A percentile compares a stretch with the other conserved stretches of the same genome.
These are phyloP conservation scores for Perilla frutescens DNA, from an alignment of 257 asterid genomes.

Conservation along the genomic window DNA sequence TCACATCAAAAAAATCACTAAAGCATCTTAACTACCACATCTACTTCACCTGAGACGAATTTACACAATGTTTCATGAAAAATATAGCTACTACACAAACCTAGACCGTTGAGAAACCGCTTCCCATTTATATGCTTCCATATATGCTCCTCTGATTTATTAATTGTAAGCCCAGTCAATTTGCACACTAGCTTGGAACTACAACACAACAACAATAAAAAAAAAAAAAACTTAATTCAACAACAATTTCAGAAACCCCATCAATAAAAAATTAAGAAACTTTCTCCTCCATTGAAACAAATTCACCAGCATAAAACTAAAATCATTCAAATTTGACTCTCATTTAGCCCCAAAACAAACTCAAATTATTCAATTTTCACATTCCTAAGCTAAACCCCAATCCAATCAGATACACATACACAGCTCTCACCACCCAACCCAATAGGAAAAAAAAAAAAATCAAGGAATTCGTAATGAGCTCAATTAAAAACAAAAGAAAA, in stretches of 20 bases:
- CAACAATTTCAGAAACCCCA: conserved; percentile 13
- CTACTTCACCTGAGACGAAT: background rate
- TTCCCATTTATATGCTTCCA: conserved; percentile 98
- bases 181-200: conserved; percentile 82
- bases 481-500: background rate
- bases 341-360: background rate
- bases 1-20: conserved; percentile 27
- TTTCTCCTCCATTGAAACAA: background rate
- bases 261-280: background rate
- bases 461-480: background rate
- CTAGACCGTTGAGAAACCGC: conserved; percentile 85
- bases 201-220: conserved; percentile 31
- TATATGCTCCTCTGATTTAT: conserved; percentile 91
- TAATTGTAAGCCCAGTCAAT: conserved; percentile 75
- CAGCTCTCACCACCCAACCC: background rate
- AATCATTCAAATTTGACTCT: background rate
- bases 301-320: background rate
- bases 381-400: conserved; percentile 15
- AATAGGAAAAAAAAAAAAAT: background rate
- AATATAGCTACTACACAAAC: conserved; percentile 46
- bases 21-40: conserved; percentile 8
- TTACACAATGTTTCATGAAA: background rate
- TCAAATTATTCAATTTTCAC: background rate
- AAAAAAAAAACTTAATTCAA: conserved; percentile 5
- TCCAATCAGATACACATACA: background rate